phyloP scores from a whole-genome alignment of 1,139 yeast genomes.

The Yamadazyma friedrichii region DNA sequence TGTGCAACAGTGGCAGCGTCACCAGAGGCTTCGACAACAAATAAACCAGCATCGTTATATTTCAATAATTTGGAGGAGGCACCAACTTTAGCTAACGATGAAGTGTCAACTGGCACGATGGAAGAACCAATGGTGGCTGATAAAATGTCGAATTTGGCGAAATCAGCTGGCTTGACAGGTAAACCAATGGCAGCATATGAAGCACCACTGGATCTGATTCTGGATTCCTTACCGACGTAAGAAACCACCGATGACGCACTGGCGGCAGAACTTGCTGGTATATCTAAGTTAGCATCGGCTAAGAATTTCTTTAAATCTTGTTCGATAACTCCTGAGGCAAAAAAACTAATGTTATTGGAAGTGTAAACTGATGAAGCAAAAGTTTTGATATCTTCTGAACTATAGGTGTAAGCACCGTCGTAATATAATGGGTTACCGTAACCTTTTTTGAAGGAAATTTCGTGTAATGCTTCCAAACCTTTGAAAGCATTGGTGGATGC shows the following conservation, averaged over 20 bases:
- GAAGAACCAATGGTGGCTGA: constrained; percentile 73
- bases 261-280: constrained; percentile 53
- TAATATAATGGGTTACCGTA: constrained; percentile 82
- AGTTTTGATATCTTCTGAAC: constrained; percentile 63
- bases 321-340: constrained; percentile 73
- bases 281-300: constrained; percentile 57
- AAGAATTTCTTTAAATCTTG: constrained; percentile 70
- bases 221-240: constrained; percentile 68
- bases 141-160: constrained; percentile 69
- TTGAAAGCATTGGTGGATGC: constrained; percentile 55
- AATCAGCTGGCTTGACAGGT: constrained; percentile 65
- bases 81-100: constrained; percentile 52
- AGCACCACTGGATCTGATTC: constrained; percentile 67
- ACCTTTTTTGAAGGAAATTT: constrained; percentile 81
- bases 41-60: constrained; percentile 81
- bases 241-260: constrained; percentile 40
- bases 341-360: constrained; percentile 66
- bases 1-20: constrained; percentile 58
- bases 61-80: constrained; percentile 60
- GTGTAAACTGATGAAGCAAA: constrained; percentile 72
- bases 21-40: constrained; percentile 68
- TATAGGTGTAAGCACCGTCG: constrained; percentile 58
- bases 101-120: constrained; percentile 46
- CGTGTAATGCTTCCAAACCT: constrained; percentile 80
- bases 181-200: constrained; percentile 80